A percentile compares a stretch with the other conserved stretches of the same genome.
Evolutionary conservation across 2,329 filamentous ascomycete species (phyloP).

Genomic region (Aschersonia sp.): DNA sequence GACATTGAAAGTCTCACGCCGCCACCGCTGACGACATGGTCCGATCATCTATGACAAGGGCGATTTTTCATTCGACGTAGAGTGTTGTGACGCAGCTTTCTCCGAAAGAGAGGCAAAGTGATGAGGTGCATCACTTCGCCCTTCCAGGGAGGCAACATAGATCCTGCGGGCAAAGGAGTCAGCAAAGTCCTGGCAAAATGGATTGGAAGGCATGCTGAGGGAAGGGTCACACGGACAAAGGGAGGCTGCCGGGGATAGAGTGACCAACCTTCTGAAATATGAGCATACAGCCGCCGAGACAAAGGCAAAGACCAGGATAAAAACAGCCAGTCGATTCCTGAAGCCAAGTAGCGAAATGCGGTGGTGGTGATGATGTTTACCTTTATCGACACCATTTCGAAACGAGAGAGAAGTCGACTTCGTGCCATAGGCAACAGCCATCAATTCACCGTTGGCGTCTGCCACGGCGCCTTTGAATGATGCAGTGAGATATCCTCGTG

Average conservation of each 20-base stretch:
- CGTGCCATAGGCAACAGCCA: constrained; percentile 3
- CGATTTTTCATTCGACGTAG: no score
- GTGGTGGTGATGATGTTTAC: not conserved
- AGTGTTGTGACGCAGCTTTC: not conserved
- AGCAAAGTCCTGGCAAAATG: not conserved
- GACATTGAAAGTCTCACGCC: no score
- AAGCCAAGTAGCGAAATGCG: constrained; percentile 4
- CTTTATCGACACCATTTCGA: not conserved
- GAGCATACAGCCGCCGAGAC: constrained; percentile 6
- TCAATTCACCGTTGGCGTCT: constrained; percentile 7
- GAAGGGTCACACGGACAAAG: no score
- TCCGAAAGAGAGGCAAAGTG: not conserved
- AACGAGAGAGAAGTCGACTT: not conserved
- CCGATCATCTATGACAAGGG: no score
- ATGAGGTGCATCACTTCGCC: not conserved
- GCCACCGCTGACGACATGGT: no score
- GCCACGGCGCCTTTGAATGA: constrained; percentile 4
- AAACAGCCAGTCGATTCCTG: constrained; percentile 6
- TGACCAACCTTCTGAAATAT: constrained; percentile 7
- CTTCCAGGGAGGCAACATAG: constrained; percentile 1
- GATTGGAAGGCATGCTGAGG: not conserved
- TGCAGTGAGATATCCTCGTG: constrained; percentile 2
- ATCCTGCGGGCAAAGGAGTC: not conserved
- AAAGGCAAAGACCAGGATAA: constrained; percentile 7
- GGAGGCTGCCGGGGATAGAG: not conserved